Percentiles rank a stretch among this genome's conserved stretches.
phyloP scores from a whole-genome alignment of 1,284 basidiomycete species.

The Trametes polyzona region DNA sequence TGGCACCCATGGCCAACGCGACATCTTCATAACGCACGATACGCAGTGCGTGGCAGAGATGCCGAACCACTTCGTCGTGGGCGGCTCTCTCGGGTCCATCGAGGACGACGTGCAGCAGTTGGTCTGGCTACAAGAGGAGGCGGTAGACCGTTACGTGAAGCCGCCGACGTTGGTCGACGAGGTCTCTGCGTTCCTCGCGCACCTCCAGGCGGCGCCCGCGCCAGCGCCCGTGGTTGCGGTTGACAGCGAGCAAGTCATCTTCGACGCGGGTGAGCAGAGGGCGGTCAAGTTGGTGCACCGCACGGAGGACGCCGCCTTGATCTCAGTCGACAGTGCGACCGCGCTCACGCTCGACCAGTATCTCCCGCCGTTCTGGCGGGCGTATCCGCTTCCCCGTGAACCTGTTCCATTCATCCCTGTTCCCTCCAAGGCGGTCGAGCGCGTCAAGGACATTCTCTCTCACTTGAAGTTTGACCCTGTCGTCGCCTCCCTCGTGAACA shows the following conservation, averaged over 20 bases:
- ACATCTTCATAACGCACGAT: constrained; percentile 50
- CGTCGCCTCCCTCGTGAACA: constrained; percentile 65
- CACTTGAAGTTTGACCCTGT: constrained; percentile 60
- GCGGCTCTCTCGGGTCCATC: constrained; percentile 19
- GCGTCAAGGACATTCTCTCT: constrained; percentile 52
- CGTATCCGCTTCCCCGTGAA: constrained; percentile 50
- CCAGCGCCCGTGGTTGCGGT: constrained; percentile 25
- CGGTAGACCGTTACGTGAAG: constrained; percentile 45
- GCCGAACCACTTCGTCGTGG: not conserved
- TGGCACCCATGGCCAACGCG: constrained; percentile 54
- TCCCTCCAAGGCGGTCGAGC: constrained; percentile 50
- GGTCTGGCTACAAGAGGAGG: constrained; percentile 63
- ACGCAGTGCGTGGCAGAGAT: constrained; percentile 30
- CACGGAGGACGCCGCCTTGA: constrained; percentile 46
- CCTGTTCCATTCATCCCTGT: constrained; percentile 58
- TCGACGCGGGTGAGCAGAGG: constrained; percentile 30
- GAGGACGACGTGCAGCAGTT: constrained; percentile 41
- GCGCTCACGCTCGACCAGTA: constrained; percentile 49
- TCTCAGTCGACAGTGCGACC: constrained; percentile 45
- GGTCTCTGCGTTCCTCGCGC: constrained; percentile 39
- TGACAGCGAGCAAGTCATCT: constrained; percentile 31
- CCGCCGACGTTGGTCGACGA: constrained; percentile 25
- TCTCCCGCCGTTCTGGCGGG: constrained; percentile 67
- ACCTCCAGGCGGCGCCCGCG: constrained; percentile 18
- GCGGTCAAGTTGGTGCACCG: constrained; percentile 44